These are phyloP conservation scores for Ananas comosus DNA, from an alignment of 176 grass and related monocot species.

Conservation along the genomic window DNA sequence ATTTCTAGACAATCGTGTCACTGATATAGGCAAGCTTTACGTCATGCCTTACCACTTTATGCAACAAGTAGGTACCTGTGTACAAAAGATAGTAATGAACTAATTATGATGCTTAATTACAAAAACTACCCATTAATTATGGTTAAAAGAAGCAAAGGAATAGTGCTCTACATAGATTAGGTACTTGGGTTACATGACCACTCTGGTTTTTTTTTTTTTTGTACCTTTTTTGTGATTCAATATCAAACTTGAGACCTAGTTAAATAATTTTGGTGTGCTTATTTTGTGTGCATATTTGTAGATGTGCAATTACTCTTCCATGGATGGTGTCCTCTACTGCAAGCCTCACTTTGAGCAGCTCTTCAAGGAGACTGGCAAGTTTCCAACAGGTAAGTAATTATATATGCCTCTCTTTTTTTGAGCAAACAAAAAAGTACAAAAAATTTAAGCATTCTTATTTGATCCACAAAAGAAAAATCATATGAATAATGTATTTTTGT, in stretches of 20 bases:
- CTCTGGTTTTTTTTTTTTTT: neutral
- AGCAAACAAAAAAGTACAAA: too few relatives aligned
- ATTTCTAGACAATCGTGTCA: neutral
- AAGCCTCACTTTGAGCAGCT: conserved; percentile 99
- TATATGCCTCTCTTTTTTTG: neutral
- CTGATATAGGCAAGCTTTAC: neutral
- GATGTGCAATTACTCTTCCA: conserved; percentile 97
- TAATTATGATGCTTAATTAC: too few relatives aligned
- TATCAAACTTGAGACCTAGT: neutral
- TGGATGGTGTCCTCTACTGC: conserved; percentile 95
- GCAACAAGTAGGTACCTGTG: too few relatives aligned
- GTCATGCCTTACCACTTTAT: too few relatives aligned
- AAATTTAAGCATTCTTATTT: too few relatives aligned
- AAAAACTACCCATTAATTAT: too few relatives aligned
- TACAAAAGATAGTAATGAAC: too few relatives aligned
- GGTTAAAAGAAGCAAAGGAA: too few relatives aligned
- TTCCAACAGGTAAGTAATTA: conserved; percentile 37
- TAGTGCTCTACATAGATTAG: too few relatives aligned
- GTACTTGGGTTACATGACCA: too few relatives aligned
- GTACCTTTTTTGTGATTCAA: neutral
- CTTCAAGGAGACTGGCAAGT: conserved; percentile 96
- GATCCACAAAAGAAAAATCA: too few relatives aligned
- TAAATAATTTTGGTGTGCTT: neutral
- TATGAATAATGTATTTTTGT: too few relatives aligned
- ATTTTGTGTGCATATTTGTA: neutral